phyloP scores from a whole-genome alignment of 768 basidiomycete species.

The Suillus tomentosus region DNA sequence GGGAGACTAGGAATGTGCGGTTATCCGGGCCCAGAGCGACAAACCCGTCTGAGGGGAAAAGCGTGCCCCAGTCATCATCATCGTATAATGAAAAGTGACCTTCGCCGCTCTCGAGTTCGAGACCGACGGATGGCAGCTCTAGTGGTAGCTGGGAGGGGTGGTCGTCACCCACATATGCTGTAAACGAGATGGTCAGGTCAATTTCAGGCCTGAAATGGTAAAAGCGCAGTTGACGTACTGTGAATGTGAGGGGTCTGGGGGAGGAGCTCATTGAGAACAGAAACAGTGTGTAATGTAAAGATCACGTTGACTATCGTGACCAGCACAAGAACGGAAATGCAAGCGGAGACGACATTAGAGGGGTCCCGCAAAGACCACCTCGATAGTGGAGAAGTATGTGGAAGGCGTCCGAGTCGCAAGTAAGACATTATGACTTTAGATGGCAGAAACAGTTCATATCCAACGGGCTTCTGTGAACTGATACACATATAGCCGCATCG shows the following conservation, averaged over 20 bases:
- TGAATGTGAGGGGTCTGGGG: conserved; percentile 24
- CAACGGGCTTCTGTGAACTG: neutral
- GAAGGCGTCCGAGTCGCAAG: neutral
- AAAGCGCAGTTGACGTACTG: conserved; percentile 19
- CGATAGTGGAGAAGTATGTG: neutral
- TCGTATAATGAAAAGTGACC: conserved; percentile 34
- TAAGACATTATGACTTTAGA: conserved; percentile 2
- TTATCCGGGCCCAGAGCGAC: conserved; percentile 36
- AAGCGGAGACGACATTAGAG: conserved; percentile 12
- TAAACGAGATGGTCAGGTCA: neutral
- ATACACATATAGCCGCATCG: conserved; percentile 6
- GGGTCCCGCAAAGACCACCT: conserved; percentile 2
- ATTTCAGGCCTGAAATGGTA: conserved; percentile 5
- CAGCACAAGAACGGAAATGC: conserved; percentile 22
- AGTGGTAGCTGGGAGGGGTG: conserved; percentile 36
- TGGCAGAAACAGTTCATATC: neutral
- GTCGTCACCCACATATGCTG: conserved; percentile 34
- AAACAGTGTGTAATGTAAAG: conserved; percentile 19
- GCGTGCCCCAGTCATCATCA: conserved; percentile 38
- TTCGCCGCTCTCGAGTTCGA: conserved; percentile 27
- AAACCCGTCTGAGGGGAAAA: conserved; percentile 37
- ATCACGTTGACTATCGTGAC: conserved; percentile 28
- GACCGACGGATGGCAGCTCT: conserved; percentile 29
- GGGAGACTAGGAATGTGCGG: conserved; percentile 36
- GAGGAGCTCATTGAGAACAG: conserved; percentile 18